phyloP scores from a whole-genome alignment of 164 flowering plant genomes.

The Magnolia officinalis region DNA sequence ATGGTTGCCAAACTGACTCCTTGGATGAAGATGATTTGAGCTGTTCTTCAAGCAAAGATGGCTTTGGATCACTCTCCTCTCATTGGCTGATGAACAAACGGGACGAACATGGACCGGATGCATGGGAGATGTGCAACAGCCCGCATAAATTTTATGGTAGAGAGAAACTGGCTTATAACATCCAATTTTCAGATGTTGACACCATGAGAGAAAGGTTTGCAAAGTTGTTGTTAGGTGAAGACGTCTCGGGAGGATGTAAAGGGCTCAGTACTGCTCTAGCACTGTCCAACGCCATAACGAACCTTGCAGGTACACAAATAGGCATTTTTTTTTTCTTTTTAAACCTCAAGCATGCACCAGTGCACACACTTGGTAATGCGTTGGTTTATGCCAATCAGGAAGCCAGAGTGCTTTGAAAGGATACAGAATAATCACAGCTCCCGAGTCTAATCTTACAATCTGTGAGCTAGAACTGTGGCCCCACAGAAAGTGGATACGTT shows the following conservation, averaged over 20 bases:
- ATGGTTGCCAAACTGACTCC: slow-evolving; percentile 57
- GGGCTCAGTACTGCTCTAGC: slow-evolving; percentile 74
- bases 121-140: slow-evolving; percentile 49
- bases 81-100: slow-evolving; percentile 47
- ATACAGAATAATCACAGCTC: too few species aligned
- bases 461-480: too few species aligned
- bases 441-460: too few species aligned
- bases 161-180: slow-evolving; percentile 33
- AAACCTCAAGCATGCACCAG: background rate
- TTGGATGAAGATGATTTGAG: slow-evolving; percentile 69
- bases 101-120: slow-evolving; percentile 45
- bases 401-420: too few species aligned
- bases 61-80: slow-evolving; percentile 72
- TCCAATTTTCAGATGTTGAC: slow-evolving; percentile 54
- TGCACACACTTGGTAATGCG: background rate
- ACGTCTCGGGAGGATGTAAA: slow-evolving; percentile 71
- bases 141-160: slow-evolving; percentile 34
- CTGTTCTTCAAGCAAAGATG: slow-evolving; percentile 83
- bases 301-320: slow-evolving; percentile 56
- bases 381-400: too few species aligned
- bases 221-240: slow-evolving; percentile 83
- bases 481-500: background rate
- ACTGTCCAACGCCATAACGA: slow-evolving; percentile 79
- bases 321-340: too few species aligned
- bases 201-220: slow-evolving; percentile 84